These are phyloP conservation scores for Musa schizocarpa DNA, from an alignment of 176 grass and related monocot species.

Conservation along the genomic window DNA sequence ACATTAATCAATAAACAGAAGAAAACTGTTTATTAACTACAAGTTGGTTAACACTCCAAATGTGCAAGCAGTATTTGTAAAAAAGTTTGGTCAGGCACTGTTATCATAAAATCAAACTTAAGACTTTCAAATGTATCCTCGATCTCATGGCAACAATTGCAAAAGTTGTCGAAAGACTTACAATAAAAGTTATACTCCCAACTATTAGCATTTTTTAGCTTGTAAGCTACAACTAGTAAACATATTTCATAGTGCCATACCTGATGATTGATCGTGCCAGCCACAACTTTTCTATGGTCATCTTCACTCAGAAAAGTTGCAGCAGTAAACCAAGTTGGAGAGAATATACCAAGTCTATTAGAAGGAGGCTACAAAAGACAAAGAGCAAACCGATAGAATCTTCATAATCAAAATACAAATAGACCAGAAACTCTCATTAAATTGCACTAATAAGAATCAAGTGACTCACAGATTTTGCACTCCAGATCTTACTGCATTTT, in stretches of 20 bases:
- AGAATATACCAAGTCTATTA: conserved; percentile 77
- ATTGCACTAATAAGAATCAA: conserved; percentile 11
- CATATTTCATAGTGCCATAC: conserved; percentile 17
- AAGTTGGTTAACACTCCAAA: neutral
- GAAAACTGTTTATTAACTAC: neutral
- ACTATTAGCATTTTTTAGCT: neutral
- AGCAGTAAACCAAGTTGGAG: conserved; percentile 71
- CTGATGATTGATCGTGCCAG: conserved; percentile 79
- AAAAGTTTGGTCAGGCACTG: neutral
- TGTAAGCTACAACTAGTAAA: neutral
- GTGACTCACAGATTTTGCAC: conserved; percentile 74
- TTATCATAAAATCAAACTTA: neutral
- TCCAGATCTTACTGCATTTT: conserved; percentile 64
- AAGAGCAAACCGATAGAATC: conserved; percentile 16
- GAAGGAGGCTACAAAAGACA: conserved; percentile 42
- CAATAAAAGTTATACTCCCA: neutral
- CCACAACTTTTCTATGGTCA: conserved; percentile 94
- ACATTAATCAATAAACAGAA: neutral
- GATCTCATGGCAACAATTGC: no score
- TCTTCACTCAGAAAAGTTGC: conserved; percentile 80
- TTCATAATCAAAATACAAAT: conserved; percentile 20
- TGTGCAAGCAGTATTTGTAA: neutral
- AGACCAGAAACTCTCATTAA: conserved; percentile 3
- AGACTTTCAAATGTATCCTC: no score
- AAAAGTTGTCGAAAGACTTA: no score